Conservation (phyloP, 108 stramenopile genomes). For the Pseudonitzschia delicatissima region DNA sequence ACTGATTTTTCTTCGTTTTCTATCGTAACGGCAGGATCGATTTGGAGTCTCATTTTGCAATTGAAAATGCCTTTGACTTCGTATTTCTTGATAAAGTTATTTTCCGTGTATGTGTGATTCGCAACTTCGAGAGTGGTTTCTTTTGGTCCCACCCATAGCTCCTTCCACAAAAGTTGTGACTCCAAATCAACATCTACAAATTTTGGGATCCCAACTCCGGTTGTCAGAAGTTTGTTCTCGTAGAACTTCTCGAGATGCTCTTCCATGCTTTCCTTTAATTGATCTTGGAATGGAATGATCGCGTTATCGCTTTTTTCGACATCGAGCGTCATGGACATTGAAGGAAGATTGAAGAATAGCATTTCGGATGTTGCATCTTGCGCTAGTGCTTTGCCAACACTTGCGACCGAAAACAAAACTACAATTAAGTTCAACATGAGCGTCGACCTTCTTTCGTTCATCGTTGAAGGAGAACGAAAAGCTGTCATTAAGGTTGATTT, state of each 20-base stretch:
- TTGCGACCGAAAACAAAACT: neutral
- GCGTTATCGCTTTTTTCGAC: slow-evolving; percentile 11
- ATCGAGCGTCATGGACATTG: slow-evolving; percentile 13
- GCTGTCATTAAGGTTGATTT: too few relatives aligned
- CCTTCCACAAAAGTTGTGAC: slow-evolving; percentile 13
- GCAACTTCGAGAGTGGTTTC: neutral
- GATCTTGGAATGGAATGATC: slow-evolving; percentile 17
- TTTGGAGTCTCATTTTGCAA: neutral
- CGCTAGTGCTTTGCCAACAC: too few relatives aligned
- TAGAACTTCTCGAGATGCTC: slow-evolving; percentile 23
- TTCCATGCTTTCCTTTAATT: slow-evolving; percentile 1
- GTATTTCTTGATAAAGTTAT: slow-evolving; percentile 1
- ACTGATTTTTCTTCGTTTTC: neutral
- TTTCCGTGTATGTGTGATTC: neutral
- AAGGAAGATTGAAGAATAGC: slow-evolving; percentile 13
- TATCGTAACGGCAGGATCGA: neutral
- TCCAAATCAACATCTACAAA: slow-evolving; percentile 8
- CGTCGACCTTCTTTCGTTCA: neutral
- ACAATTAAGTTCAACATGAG: neutral
- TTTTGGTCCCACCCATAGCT: neutral
- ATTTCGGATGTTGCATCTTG: neutral
- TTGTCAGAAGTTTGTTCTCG: slow-evolving; percentile 9
- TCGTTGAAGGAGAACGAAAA: neutral
- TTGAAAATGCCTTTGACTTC: slow-evolving; percentile 10
- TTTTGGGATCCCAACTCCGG: neutral